Evolutionary conservation across 768 basidiomycete species (phyloP).

Genomic region (Hydnum rufescens): DNA sequence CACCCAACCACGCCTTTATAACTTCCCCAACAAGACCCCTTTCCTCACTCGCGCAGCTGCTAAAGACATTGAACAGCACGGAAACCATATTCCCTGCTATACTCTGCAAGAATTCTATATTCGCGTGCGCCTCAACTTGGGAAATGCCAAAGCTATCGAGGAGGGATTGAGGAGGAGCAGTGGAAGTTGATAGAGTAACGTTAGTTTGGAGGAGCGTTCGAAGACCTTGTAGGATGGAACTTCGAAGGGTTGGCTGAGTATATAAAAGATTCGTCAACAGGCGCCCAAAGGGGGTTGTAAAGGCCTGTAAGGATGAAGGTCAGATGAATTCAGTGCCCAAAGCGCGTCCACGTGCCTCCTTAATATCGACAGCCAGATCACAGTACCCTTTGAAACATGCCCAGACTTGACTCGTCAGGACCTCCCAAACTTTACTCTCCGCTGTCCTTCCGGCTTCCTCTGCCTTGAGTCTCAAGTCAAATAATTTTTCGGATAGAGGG

Average conservation of each 20-base stretch:
- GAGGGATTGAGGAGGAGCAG: slow-evolving; percentile 20
- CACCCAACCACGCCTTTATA: slow-evolving; percentile 66
- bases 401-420: slow-evolving; percentile 89
- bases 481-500: slow-evolving; percentile 84
- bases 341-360: slow-evolving; percentile 28
- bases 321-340: background rate
- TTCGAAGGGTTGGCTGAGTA: slow-evolving; percentile 64
- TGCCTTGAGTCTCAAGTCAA: slow-evolving; percentile 64
- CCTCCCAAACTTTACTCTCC: slow-evolving; percentile 91
- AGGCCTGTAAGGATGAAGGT: slow-evolving; percentile 28
- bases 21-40: slow-evolving; percentile 71
- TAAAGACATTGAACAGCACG: slow-evolving; percentile 93
- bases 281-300: slow-evolving; percentile 61
- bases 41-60: slow-evolving; percentile 53
- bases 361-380: slow-evolving; percentile 54
- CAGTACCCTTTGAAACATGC: slow-evolving; percentile 81
- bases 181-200: slow-evolving; percentile 28
- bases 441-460: slow-evolving; percentile 39
- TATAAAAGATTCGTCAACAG: slow-evolving; percentile 91
- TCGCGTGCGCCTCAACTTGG: slow-evolving; percentile 37
- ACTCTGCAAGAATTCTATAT: slow-evolving; percentile 48
- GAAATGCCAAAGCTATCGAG: slow-evolving; percentile 29
- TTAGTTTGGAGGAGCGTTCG: slow-evolving; percentile 71
- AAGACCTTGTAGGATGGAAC: slow-evolving; percentile 63
- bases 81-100: slow-evolving; percentile 88